These are phyloP conservation scores for Mortierella polycephala DNA, from an alignment of 371 early-diverging fungal genomes.

Conservation along the genomic window DNA sequence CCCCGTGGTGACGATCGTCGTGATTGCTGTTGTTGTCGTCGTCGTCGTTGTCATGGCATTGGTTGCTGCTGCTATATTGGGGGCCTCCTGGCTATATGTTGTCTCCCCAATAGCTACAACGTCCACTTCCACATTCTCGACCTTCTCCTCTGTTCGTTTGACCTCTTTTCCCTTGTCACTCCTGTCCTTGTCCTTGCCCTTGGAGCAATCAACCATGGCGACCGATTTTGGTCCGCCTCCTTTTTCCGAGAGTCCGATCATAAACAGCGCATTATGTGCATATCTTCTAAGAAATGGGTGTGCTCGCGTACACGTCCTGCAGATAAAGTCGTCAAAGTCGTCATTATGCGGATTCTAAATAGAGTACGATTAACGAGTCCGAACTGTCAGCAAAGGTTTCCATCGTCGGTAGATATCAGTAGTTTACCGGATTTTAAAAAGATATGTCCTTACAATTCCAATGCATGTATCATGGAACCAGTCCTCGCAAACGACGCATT, in stretches of 20 bases:
- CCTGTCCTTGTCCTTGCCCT: neutral
- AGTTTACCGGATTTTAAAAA: neutral
- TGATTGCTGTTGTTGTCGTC: neutral
- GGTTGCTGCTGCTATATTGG: conserved; percentile 3
- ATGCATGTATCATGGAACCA: conserved; percentile 91
- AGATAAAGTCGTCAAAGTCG: conserved; percentile 83
- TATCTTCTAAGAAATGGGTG: conserved; percentile 69
- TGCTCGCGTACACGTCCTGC: conserved; percentile 75
- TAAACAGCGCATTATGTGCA: conserved; percentile 59
- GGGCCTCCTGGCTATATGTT: too few species aligned
- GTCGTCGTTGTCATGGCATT: neutral
- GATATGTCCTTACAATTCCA: conserved; percentile 60
- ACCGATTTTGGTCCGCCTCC: conserved; percentile 53
- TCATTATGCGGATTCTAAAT: conserved; percentile 71
- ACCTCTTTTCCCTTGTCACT: conserved; percentile 5
- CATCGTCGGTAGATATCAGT: neutral
- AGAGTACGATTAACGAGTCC: neutral
- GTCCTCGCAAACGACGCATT: conserved; percentile 88
- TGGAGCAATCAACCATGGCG: conserved; percentile 39
- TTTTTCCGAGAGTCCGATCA: conserved; percentile 59
- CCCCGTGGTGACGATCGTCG: too few species aligned
- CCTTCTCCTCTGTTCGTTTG: neutral
- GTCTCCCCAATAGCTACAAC: neutral
- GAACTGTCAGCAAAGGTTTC: conserved; percentile 2
- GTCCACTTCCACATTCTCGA: conserved; percentile 6